These are phyloP conservation scores for Kazachstania africana DNA, from an alignment of 805 yeast genomes.

Conservation along the genomic window DNA sequence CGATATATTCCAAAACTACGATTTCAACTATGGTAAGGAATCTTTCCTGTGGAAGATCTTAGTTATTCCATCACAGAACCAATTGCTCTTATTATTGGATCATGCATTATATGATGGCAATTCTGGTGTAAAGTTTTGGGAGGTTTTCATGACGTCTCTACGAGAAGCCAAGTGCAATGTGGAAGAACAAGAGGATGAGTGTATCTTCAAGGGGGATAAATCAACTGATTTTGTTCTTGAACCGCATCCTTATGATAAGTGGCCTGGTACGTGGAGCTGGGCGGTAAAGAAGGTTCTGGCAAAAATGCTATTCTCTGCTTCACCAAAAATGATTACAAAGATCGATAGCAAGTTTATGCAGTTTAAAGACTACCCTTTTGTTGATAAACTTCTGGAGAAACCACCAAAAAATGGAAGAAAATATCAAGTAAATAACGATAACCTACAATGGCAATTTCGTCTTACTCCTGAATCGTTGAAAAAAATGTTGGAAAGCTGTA, in stretches of 20 bases:
- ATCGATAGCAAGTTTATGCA: constrained; percentile 7
- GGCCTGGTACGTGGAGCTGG: constrained; percentile 14
- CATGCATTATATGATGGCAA: constrained; percentile 22
- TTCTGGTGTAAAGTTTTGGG: constrained; percentile 15
- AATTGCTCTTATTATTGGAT: constrained; percentile 13
- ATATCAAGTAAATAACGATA: constrained; percentile 13
- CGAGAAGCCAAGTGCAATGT: background rate
- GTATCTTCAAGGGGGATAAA: background rate
- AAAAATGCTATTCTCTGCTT: constrained; percentile 4
- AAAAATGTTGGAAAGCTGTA: constrained; percentile 11
- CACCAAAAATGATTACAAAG: constrained; percentile 7
- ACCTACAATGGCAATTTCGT: constrained; percentile 9
- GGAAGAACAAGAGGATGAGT: background rate
- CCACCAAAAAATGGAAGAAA: background rate
- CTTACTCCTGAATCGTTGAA: constrained; percentile 6
- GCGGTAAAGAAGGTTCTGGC: constrained; percentile 6
- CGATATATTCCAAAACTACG: constrained; percentile 10
- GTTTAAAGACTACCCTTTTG: constrained; percentile 8
- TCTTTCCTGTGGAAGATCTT: constrained; percentile 21
- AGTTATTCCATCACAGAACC: constrained; percentile 7
- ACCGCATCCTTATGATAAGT: constrained; percentile 13
- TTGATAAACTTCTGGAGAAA: constrained; percentile 2
- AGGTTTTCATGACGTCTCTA: constrained; percentile 8
- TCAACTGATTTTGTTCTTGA: background rate
- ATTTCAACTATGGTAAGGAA: constrained; percentile 9